phyloP scores from a whole-genome alignment of 371 early-diverging fungal genomes.

The Syncephalastrum racemosum region DNA sequence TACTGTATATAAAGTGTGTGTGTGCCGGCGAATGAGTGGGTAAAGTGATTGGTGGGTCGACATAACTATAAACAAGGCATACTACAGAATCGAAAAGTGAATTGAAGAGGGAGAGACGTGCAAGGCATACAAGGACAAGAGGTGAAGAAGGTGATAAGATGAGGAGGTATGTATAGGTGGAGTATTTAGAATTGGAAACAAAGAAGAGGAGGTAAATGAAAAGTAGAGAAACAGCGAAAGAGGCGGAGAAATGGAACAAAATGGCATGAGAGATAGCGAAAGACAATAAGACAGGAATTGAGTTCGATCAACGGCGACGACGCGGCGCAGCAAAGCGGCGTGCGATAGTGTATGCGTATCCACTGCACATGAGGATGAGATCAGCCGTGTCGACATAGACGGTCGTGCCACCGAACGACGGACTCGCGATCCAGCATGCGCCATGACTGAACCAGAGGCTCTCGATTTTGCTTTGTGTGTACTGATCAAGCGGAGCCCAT shows the following conservation, averaged over 20 bases:
- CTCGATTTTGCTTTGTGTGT: conserved; percentile 21
- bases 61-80: no score
- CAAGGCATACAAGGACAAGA: no score
- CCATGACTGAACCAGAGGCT: conserved; percentile 14
- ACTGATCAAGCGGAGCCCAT: conserved; percentile 17
- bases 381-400: conserved; percentile 23
- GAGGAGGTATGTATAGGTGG: no score
- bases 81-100: no score
- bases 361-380: conserved; percentile 14
- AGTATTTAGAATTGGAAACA: no score
- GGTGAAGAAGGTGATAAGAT: no score
- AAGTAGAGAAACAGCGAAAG: neutral
- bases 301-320: no score
- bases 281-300: neutral
- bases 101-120: no score
- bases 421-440: conserved; percentile 19
- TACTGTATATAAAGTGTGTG: no score
- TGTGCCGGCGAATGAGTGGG: no score
- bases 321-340: conserved; percentile 5
- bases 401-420: conserved; percentile 18
- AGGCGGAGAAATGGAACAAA: neutral
- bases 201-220: no score
- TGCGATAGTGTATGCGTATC: conserved; percentile 22
- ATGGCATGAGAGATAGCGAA: neutral
- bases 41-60: no score